Conservation (phyloP, 495 filamentous ascomycete species). For the Penicillium canariense region DNA sequence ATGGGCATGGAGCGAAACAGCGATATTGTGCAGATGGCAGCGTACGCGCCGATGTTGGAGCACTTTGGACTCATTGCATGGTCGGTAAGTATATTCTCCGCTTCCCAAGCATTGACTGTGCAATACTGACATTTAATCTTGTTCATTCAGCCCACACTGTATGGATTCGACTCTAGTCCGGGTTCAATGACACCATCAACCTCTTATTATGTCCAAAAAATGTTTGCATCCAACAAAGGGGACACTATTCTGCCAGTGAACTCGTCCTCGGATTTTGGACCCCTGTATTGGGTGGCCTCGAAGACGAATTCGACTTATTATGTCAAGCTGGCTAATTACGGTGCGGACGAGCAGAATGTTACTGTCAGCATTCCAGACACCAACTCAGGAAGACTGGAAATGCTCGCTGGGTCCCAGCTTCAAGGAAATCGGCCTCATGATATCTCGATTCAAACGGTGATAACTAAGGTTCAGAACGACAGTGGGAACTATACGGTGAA, state of each 20-base stretch:
- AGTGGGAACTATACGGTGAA: conserved; percentile 25
- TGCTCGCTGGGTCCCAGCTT: conserved; percentile 23
- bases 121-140: neutral
- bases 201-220: conserved; percentile 41
- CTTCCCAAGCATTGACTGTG: neutral
- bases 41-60: conserved; percentile 49
- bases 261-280: conserved; percentile 42
- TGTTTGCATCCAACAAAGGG: conserved; percentile 53
- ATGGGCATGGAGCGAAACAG: conserved; percentile 67
- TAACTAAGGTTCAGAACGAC: conserved; percentile 4
- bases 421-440: conserved; percentile 25
- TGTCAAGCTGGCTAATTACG: conserved; percentile 38
- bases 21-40: conserved; percentile 53
- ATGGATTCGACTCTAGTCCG: conserved; percentile 47
- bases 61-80: conserved; percentile 45
- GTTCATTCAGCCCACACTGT: conserved; percentile 31
- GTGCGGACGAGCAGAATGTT: conserved; percentile 21
- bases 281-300: conserved; percentile 59
- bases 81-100: conserved; percentile 27
- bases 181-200: conserved; percentile 38
- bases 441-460: conserved; percentile 17
- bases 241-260: conserved; percentile 52
- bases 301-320: conserved; percentile 31
- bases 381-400: conserved; percentile 24
- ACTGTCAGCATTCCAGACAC: conserved; percentile 27